A percentile compares a stretch with the other conserved stretches of the same genome.
Evolutionary conservation across 805 yeast species (phyloP).

Genomic region (Ogataea saltuana): DNA sequence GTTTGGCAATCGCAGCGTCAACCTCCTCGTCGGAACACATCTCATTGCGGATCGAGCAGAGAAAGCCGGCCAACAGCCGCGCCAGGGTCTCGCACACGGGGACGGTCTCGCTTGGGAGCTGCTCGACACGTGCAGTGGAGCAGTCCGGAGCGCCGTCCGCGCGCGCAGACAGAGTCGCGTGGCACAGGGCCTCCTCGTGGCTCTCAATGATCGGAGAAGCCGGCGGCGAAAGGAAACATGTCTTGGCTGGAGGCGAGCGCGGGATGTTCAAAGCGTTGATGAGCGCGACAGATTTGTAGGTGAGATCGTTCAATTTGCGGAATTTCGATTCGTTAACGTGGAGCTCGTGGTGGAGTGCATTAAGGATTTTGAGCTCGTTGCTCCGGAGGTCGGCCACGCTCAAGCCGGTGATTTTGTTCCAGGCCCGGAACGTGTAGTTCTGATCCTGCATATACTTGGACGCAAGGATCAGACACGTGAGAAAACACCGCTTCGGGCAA

Average conservation of each 20-base stretch:
- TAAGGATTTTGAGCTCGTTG: conserved; percentile 53
- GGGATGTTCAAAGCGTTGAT: too few species aligned
- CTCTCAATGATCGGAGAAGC: conserved; percentile 19
- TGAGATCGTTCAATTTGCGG: conserved; percentile 33
- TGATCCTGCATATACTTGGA: conserved; percentile 74
- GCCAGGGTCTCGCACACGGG: conserved; percentile 12
- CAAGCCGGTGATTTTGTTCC: conserved; percentile 76
- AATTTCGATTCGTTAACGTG: conserved; percentile 52
- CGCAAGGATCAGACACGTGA: conserved; percentile 68
- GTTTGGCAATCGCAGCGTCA: too few species aligned
- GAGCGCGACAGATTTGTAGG: conserved; percentile 3
- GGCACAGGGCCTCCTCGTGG: neutral
- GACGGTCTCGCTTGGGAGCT: conserved; percentile 2
- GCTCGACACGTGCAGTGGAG: conserved; percentile 19
- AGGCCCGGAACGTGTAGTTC: conserved; percentile 64
- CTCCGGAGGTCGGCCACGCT: conserved; percentile 47
- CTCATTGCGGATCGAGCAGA: conserved; percentile 9
- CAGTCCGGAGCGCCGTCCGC: conserved; percentile 4
- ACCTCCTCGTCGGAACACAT: neutral
- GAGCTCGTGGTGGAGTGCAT: conserved; percentile 55
- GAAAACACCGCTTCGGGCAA: conserved; percentile 67
- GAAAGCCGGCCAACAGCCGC: conserved; percentile 16
- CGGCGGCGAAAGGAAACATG: conserved; percentile 19
- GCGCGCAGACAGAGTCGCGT: conserved; percentile 15
- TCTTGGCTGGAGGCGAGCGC: neutral